These are phyloP conservation scores for Cladorrhinum sp. DNA, from an alignment of 2,329 filamentous ascomycete genomes.

Conservation along the genomic window DNA sequence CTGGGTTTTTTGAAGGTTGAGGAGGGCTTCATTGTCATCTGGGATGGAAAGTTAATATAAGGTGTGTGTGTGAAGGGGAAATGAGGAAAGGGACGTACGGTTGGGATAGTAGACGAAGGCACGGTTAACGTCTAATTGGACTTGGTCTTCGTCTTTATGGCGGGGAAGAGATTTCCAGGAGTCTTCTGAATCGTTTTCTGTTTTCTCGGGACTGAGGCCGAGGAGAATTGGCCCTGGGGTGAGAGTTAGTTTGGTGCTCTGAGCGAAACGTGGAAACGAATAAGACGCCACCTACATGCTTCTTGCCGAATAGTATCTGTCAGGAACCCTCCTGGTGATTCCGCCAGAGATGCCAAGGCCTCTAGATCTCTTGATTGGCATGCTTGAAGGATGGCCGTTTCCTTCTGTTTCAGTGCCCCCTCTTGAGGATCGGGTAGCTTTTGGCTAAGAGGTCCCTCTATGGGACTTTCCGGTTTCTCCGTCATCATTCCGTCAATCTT, in stretches of 20 bases:
- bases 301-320: slow-evolving; percentile 64
- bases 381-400: slow-evolving; percentile 53
- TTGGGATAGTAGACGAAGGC: slow-evolving; percentile 97
- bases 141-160: slow-evolving; percentile 89
- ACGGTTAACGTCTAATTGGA: slow-evolving; percentile 85
- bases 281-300: slow-evolving; percentile 64
- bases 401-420: slow-evolving; percentile 33
- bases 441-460: slow-evolving; percentile 11
- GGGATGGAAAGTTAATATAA: slow-evolving; percentile 4
- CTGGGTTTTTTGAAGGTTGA: slow-evolving; percentile 68
- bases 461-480: slow-evolving; percentile 11
- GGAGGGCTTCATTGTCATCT: slow-evolving; percentile 68
- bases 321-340: slow-evolving; percentile 64
- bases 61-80: slow-evolving; percentile 11
- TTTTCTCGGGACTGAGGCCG: slow-evolving; percentile 35
- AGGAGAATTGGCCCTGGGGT: slow-evolving; percentile 61
- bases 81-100: slow-evolving; percentile 48
- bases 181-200: slow-evolving; percentile 21
- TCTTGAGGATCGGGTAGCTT: slow-evolving; percentile 14
- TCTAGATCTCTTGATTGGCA: slow-evolving; percentile 57
- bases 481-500: not conserved
- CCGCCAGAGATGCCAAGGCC: slow-evolving; percentile 56
- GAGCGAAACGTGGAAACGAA: not conserved
- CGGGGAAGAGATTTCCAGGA: slow-evolving; percentile 62
- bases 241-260: slow-evolving; percentile 6